Conservation (phyloP, 306 rosid species). For the Prunus davidiana region DNA sequence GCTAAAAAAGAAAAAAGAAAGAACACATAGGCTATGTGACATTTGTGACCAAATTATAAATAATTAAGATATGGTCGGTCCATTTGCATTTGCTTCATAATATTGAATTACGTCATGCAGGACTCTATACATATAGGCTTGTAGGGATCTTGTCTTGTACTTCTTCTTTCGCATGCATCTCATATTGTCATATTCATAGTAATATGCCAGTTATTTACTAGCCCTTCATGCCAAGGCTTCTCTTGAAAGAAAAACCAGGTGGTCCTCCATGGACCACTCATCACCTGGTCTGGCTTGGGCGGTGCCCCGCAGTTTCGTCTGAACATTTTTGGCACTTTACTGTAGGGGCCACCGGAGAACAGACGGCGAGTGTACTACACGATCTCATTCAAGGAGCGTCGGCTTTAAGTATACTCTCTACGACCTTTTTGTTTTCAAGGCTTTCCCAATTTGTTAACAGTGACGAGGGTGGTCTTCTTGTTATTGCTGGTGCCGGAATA, state of each 20-base stretch:
- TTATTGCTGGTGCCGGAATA: not conserved
- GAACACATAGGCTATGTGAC: no score
- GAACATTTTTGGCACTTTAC: not conserved
- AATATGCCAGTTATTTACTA: not conserved
- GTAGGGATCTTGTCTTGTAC: not conserved
- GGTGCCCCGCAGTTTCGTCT: not conserved
- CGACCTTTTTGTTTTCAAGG: not conserved
- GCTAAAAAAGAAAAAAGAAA: no score
- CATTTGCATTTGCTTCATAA: no score
- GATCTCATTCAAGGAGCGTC: not conserved
- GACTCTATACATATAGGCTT: not conserved
- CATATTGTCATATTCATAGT: not conserved
- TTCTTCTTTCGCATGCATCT: not conserved
- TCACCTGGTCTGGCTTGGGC: not conserved
- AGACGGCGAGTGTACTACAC: not conserved
- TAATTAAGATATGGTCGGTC: no score
- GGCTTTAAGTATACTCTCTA: not conserved
- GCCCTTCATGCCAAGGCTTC: not conserved
- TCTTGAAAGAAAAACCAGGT: not conserved
- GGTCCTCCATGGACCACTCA: constrained; percentile 1
- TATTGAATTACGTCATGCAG: not conserved
- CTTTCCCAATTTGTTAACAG: not conserved
- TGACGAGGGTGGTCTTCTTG: not conserved
- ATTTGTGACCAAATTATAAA: no score
- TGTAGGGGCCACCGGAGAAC: not conserved